Base-by-base conservation (phyloP, 1,284 basidiomycete genomes). In the Mycosarcoma maydis region DNA sequence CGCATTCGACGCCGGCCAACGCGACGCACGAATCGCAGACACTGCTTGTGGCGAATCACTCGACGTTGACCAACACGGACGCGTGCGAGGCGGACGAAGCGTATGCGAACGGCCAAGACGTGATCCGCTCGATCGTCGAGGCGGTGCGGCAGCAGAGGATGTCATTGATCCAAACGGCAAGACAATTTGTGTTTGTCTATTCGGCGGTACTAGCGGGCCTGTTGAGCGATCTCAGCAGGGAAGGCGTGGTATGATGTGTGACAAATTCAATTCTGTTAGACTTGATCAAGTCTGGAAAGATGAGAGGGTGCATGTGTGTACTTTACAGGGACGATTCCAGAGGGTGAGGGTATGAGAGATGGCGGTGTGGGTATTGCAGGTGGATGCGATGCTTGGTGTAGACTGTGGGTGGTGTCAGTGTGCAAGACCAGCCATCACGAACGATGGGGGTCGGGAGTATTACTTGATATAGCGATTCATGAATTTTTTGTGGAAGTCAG, bases 181-280 rank as follows among this genome's bases (percentile, higher is more conserved):
- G 80, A 11, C 80, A 80, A 56, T 81, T 66, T 54, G 78, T 80
- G 20, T 81, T 79, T 67, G 72, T 70, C 34, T 78, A 80, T 41
- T 60, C 52, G 23, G 75, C 77, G 17, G 72, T 81, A 2, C 40
- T 80, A 16, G 58, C 56, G 3, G 78, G 76, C 0, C 34, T 80
- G 13, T 44, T 79, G 38, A 27, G 62, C n/a, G 77, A 78, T 37
- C 32, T 69, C 24, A 34, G 42, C 22, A 24, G 11, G 2, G 60
- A 68, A 33, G 53, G 61, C 3, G 24, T 70, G 3, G 27, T 34
- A 3, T 64, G 33, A n/a, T 34, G 27, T n/a, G n/a, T n/a, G n/a
- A n/a, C n/a, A n/a, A n/a, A n/a, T n/a, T n/a, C n/a, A n/a, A n/a
- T n/a, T n/a, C n/a, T n/a, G n/a, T n/a, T n/a, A n/a, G n/a, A n/a